phyloP scores from a whole-genome alignment of 306 rosid species.

The Castanea mollissima region DNA sequence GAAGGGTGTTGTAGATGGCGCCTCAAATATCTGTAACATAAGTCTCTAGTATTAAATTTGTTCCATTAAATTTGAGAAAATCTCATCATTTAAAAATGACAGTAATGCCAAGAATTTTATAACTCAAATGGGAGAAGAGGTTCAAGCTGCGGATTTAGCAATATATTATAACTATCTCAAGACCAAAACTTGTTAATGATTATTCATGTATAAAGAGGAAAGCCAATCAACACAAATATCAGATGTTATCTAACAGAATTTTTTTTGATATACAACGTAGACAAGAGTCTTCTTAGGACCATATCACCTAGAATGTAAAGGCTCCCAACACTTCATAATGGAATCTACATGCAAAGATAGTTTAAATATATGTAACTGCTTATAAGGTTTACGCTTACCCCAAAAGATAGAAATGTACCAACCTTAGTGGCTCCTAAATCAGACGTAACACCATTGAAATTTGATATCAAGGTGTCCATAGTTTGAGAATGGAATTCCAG shows the following conservation, averaged over 20 bases:
- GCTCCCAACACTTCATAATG: too few relatives aligned
- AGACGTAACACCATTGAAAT: not conserved
- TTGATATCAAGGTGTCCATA: too few relatives aligned
- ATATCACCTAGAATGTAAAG: too few relatives aligned
- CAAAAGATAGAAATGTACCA: not conserved
- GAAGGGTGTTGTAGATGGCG: too few relatives aligned
- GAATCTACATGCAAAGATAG: too few relatives aligned
- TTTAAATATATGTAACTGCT: not conserved
- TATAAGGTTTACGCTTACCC: not conserved
- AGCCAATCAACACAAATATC: not conserved
- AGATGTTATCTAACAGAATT: not conserved
- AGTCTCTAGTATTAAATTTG: not conserved
- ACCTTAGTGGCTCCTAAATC: not conserved
- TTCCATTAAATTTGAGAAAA: not conserved
- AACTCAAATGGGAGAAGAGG: too few relatives aligned
- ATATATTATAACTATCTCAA: too few relatives aligned
- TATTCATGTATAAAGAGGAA: not conserved
- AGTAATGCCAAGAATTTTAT: too few relatives aligned
- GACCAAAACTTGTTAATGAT: not conserved
- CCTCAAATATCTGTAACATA: not conserved
- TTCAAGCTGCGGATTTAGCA: too few relatives aligned
- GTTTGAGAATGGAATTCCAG: too few relatives aligned
- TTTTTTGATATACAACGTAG: not conserved
- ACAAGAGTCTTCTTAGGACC: too few relatives aligned
- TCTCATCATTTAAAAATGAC: not conserved